A percentile compares a stretch with the other conserved stretches of the same genome.
These are phyloP conservation scores for Verticillium alfalfae DNA, from an alignment of 2,329 filamentous ascomycete species.

Conservation along the genomic window DNA sequence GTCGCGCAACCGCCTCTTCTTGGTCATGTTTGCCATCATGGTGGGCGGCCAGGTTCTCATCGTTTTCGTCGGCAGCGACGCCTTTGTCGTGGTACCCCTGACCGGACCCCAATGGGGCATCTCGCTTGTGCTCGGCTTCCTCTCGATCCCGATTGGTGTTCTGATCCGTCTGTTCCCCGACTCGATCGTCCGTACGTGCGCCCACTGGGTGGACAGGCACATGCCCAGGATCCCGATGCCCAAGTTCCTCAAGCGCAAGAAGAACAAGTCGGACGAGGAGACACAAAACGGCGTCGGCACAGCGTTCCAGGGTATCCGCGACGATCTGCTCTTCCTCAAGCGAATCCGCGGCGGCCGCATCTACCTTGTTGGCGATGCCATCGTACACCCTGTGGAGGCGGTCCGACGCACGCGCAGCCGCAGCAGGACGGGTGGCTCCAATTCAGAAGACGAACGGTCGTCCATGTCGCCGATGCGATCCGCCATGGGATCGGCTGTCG, in stretches of 20 bases:
- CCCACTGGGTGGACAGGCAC: constrained; percentile 9
- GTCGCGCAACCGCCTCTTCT: constrained; percentile 63
- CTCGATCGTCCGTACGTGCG: constrained; percentile 13
- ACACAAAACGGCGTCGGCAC: constrained; percentile 23
- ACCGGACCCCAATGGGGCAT: constrained; percentile 62
- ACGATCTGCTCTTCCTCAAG: constrained; percentile 57
- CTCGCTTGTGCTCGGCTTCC: constrained; percentile 59
- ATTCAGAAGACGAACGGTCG: constrained; percentile 4
- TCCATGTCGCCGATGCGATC: constrained; percentile 9
- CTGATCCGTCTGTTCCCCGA: constrained; percentile 48
- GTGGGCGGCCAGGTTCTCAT: constrained; percentile 68
- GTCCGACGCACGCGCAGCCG: constrained; percentile 10
- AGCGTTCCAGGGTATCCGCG: constrained; percentile 50
- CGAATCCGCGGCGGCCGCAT: constrained; percentile 55
- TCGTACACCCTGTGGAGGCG: constrained; percentile 48
- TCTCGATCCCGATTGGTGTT: constrained; percentile 63
- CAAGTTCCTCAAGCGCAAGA: constrained; percentile 10
- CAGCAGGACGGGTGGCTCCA: constrained; percentile 8
- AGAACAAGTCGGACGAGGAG: constrained; percentile 20
- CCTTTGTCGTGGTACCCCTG: constrained; percentile 49
- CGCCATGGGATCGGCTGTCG: constrained; percentile 12
- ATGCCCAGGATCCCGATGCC: constrained; percentile 6
- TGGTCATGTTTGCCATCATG: constrained; percentile 64
- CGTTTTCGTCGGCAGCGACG: constrained; percentile 61
- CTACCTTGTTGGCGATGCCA: constrained; percentile 52